A percentile compares a stretch with the other conserved stretches of the same genome.
Conservation (phyloP, 2,329 filamentous ascomycete species). For the Lachnellula arida region DNA sequence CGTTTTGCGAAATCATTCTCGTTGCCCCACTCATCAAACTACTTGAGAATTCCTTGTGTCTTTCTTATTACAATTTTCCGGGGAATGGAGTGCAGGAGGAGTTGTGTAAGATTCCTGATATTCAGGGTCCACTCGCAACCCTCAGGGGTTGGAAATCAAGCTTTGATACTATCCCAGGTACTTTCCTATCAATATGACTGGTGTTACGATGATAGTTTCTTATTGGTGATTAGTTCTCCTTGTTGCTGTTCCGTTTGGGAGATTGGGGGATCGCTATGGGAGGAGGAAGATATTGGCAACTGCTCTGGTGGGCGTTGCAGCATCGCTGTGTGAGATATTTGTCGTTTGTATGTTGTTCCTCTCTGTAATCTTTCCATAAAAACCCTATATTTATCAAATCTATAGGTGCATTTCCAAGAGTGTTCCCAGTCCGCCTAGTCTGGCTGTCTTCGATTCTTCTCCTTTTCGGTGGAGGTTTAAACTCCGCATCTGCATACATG, state of each 20-base stretch:
- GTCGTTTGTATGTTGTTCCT: conserved; percentile 25
- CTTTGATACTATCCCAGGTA: conserved; percentile 30
- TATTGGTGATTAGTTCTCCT: conserved; percentile 21
- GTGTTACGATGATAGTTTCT: not conserved
- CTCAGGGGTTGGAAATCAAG: conserved; percentile 30
- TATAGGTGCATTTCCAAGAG: conserved; percentile 27
- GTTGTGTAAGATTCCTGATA: conserved; percentile 26
- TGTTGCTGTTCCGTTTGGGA: conserved; percentile 29
- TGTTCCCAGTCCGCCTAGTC: conserved; percentile 23
- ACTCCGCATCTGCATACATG: conserved; percentile 29
- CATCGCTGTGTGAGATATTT: conserved; percentile 24
- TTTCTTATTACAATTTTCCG: conserved; percentile 24
- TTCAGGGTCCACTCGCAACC: conserved; percentile 26
- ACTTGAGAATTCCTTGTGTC: conserved; percentile 29
- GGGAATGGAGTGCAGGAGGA: conserved; percentile 14
- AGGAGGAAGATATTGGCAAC: conserved; percentile 25
- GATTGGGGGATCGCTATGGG: conserved; percentile 26
- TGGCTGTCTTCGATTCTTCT: conserved; percentile 29
- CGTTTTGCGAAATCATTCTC: conserved; percentile 28
- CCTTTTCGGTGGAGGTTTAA: conserved; percentile 28
- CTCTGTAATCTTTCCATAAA: not conserved
- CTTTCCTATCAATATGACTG: not conserved
- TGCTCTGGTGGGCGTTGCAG: conserved; percentile 24
- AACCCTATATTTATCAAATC: not conserved
- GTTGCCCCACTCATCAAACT: conserved; percentile 29